Evolutionary conservation across 106 monocot species (phyloP).

Genomic region (Xerophyta viscosa): DNA sequence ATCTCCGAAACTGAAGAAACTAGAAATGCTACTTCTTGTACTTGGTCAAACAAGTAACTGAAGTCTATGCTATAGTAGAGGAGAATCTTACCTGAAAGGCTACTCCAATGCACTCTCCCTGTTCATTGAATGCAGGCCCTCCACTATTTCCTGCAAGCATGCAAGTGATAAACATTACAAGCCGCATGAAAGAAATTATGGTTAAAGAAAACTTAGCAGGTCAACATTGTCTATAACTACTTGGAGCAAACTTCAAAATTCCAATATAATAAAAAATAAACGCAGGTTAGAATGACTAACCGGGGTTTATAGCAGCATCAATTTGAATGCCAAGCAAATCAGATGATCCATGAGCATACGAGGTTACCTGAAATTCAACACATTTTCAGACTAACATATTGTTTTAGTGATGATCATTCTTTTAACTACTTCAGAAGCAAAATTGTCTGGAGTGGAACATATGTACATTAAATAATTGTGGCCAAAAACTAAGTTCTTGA

Average conservation of each 20-base stretch:
- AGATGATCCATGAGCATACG: slow-evolving; percentile 93
- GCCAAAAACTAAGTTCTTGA: too few relatives aligned
- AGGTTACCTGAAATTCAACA: slow-evolving; percentile 58
- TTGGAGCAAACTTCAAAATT: too few relatives aligned
- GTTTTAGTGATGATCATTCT: too few relatives aligned
- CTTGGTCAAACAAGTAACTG: slow-evolving; percentile 29
- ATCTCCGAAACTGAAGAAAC: too few relatives aligned
- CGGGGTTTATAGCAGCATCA: slow-evolving; percentile 98
- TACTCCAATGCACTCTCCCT: slow-evolving; percentile 95
- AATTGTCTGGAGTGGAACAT: too few relatives aligned
- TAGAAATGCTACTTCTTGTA: neutral
- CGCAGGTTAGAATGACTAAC: slow-evolving; percentile 21
- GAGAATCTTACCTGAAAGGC: slow-evolving; percentile 90
- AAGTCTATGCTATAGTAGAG: neutral
- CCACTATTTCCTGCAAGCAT: slow-evolving; percentile 88
- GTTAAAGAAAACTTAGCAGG: too few relatives aligned
- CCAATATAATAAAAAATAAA: too few relatives aligned
- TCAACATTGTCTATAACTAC: too few relatives aligned
- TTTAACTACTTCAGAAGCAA: too few relatives aligned
- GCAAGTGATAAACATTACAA: neutral
- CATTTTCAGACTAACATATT: too few relatives aligned
- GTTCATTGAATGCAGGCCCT: slow-evolving; percentile 95
- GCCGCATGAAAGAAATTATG: neutral
- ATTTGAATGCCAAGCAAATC: slow-evolving; percentile 98
- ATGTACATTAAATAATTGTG: too few relatives aligned